Evolutionary conservation across 164 flowering plant genomes (phyloP).

Genomic region (Chimonanthus praecox): DNA sequence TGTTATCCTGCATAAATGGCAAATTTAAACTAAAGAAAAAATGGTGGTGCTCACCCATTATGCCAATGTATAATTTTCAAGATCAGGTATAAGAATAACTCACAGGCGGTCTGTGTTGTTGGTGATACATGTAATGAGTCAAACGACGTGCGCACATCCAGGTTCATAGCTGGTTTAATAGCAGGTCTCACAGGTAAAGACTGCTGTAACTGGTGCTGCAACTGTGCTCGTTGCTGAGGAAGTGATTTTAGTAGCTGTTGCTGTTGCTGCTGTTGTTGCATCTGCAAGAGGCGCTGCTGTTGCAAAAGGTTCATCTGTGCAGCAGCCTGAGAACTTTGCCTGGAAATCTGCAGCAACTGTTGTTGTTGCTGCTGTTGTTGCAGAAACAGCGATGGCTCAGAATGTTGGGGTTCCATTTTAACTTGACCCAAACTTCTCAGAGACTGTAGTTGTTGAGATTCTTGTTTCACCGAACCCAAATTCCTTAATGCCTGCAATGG

Average conservation of each 20-base stretch:
- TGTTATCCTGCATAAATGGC: slow-evolving; percentile 65
- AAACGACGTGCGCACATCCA: slow-evolving; percentile 82
- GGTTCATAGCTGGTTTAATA: slow-evolving; percentile 73
- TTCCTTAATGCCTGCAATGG: slow-evolving; percentile 46
- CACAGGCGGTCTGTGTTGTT: slow-evolving; percentile 87
- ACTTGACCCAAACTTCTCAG: slow-evolving; percentile 59
- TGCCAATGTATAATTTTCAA: neutral
- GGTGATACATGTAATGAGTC: slow-evolving; percentile 86
- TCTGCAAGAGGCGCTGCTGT: slow-evolving; percentile 65
- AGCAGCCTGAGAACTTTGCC: slow-evolving; percentile 68
- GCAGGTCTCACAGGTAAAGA: slow-evolving; percentile 60
- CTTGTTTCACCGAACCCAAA: slow-evolving; percentile 57
- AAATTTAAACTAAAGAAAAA: slow-evolving; percentile 4
- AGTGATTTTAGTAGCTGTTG: slow-evolving; percentile 62
- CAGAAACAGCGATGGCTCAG: slow-evolving; percentile 62
- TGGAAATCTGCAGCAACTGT: slow-evolving; percentile 54
- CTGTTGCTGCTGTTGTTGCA: slow-evolving; percentile 61
- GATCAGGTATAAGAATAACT: slow-evolving; percentile 14
- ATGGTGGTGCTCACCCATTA: neutral
- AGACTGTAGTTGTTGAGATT: slow-evolving; percentile 56
- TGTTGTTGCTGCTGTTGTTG: slow-evolving; percentile 81
- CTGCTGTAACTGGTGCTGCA: slow-evolving; percentile 58
- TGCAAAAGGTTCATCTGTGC: slow-evolving; percentile 26
- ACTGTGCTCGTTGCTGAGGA: slow-evolving; percentile 64
- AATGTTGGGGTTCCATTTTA: slow-evolving; percentile 75